Percentiles rank a stretch among this genome's conserved stretches.
These are phyloP conservation scores for Protomyces arabidopsidicola DNA, from an alignment of 1,139 yeast genomes.

Conservation along the genomic window DNA sequence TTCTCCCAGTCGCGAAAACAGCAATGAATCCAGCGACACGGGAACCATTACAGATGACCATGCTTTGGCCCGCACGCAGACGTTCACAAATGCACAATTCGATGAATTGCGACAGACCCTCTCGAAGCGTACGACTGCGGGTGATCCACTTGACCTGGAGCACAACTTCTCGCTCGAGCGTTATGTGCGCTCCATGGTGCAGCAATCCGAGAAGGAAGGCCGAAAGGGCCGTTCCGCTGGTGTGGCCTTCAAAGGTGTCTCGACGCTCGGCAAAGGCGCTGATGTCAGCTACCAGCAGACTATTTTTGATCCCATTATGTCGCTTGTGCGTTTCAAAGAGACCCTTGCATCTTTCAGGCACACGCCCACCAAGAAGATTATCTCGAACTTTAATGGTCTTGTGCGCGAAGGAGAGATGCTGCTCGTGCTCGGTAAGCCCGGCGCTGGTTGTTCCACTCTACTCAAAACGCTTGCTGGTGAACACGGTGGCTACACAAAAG, in stretches of 20 bases:
- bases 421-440: slow-evolving; percentile 45
- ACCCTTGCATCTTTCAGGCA: slow-evolving; percentile 47
- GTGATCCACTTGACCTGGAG: slow-evolving; percentile 23
- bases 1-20: neutral
- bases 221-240: slow-evolving; percentile 43
- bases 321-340: slow-evolving; percentile 41
- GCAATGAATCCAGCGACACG: neutral
- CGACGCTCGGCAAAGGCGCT: slow-evolving; percentile 70
- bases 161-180: slow-evolving; percentile 32
- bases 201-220: slow-evolving; percentile 29
- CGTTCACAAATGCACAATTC: slow-evolving; percentile 8
- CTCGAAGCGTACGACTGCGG: slow-evolving; percentile 10
- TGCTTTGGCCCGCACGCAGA: slow-evolving; percentile 12
- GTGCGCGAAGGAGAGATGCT: slow-evolving; percentile 54
- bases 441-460: slow-evolving; percentile 53
- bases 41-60: slow-evolving; percentile 2
- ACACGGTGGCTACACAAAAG: slow-evolving; percentile 61
- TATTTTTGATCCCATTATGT: slow-evolving; percentile 65
- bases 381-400: slow-evolving; percentile 45
- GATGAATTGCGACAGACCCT: slow-evolving; percentile 18
- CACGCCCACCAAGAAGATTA: slow-evolving; percentile 52
- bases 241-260: slow-evolving; percentile 59
- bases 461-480: slow-evolving; percentile 56
- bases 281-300: slow-evolving; percentile 61
- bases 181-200: slow-evolving; percentile 32